phyloP scores from a whole-genome alignment of 768 basidiomycete species.

The Lactarius pseudohatsudake region DNA sequence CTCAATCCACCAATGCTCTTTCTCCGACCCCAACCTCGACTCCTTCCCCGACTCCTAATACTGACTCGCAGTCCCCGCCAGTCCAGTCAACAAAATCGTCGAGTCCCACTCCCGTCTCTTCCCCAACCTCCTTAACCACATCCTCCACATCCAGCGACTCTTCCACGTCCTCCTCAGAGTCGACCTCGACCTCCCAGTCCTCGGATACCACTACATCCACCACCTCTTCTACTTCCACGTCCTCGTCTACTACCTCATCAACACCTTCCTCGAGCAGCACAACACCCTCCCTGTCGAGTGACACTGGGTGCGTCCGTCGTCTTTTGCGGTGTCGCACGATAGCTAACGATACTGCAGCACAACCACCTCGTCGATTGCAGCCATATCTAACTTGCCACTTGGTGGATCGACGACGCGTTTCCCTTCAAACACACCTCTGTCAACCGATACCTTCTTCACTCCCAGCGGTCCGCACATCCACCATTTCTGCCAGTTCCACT shows the following conservation, averaged over 20 bases:
- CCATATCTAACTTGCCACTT: not conserved
- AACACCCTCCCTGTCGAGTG: not conserved
- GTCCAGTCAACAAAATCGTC: not conserved
- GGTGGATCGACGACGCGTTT: not conserved
- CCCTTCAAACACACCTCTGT: not conserved
- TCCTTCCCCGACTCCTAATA: no score
- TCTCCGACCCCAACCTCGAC: not conserved
- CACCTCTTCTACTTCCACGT: not conserved
- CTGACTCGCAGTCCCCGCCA: not conserved
- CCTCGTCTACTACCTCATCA: not conserved
- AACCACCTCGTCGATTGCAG: not conserved
- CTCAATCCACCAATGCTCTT: not conserved
- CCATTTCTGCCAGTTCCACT: not conserved
- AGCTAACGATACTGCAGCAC: slow-evolving; percentile 6
- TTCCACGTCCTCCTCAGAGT: not conserved
- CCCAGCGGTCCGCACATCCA: not conserved
- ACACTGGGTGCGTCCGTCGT: slow-evolving; percentile 1
- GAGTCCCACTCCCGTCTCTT: not conserved
- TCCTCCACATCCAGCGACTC: not conserved
- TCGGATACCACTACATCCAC: slow-evolving; percentile 2
- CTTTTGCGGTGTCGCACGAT: not conserved
- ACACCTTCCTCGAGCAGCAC: not conserved
- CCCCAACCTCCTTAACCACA: not conserved
- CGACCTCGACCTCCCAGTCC: not conserved
- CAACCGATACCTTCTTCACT: not conserved